Evolutionary conservation across 73 alveolate species (phyloP), one percentile per base, ranked within the genome.

Genomic region (Paramecium pentaurelia): DNA sequence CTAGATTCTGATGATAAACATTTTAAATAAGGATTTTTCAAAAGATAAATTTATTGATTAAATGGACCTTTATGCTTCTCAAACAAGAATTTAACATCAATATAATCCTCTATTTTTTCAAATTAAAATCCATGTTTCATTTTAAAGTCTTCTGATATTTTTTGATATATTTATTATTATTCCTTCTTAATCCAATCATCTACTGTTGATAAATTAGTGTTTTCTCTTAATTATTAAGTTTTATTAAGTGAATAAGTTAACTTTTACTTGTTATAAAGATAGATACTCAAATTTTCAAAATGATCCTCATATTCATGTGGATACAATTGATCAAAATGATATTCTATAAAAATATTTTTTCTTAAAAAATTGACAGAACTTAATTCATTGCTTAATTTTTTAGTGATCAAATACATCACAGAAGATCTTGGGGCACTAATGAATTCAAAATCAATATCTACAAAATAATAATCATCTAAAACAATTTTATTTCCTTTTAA

Each of bases 361-460:
- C 88, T 75, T 16, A 22, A 10, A n/a, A 1, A 4, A 20, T 20
- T 10, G 0, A 75, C 4, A 4, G 34, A 4, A 36, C 20, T 42
- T 8, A 75, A 22, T 20, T 75, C 88, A 12, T 0, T 75, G 6
- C 8, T 36, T 12, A 75, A 60, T 36, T 42, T 75, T 75, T 42
- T 30, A 75, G 58, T 34, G 6, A 42, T 42, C 27, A 75, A 27
- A 37, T 5, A 36, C 37, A 75, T 38, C 10, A 75, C 42, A 4
- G 18, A 75, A 3, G 58, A 18, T 38, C 58, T 75, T 30, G 88
- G 88, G 8, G 88, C 88, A 22, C 38, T 75, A n/a, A 75, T 75
- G 25, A 75, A 75, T 34, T 75, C 88, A 75, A 38, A 75, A 75
- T 75, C 88, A 32, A 75, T 75, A 12, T 75, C 88, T 30, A 42